Evolutionary conservation across 306 rosid genomes (phyloP), one percentile per base, ranked within the genome.

Genomic region (Fragaria vesca): DNA sequence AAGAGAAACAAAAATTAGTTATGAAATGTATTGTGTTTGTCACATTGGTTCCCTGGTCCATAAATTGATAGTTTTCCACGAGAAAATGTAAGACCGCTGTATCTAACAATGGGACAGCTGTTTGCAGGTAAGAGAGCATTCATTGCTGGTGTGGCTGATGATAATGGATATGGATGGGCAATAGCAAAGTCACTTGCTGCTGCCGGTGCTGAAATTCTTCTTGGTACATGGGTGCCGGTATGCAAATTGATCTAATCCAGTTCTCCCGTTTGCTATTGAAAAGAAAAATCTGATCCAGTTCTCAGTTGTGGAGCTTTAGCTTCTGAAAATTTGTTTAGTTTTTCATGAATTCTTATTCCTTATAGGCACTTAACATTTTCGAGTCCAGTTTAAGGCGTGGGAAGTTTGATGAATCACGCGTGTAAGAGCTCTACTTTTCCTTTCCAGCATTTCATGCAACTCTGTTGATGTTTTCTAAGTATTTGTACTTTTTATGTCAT

Each of bases 201-300:
- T 24, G 97, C 97, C 12, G 98, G 98, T 43, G 97, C 97, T 80
- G 95, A 94, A 86, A 92, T 94, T 88, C 90, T 92, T 52, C 90
- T 94, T 34, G 98, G 98, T 69, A 94, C 98, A 65, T 94, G 98
- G 98, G 98, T 94, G 75, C 98, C 98, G 50, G 98, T 94, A 85
- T 88, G 97, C 87, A 78, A 80, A 73, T 50, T 38, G 15, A 62
- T 34, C 42, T 26, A 40, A 38, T 66, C 26, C 13, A 66, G 26
- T 36, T 62, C 26, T 42, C 4, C 4, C 0, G n/a, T 62, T 58
- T 62, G 11, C 17, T 62, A 17, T 62, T 5, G 12, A 13, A 28
- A 26, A 11, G 12, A 60, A 61, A 1, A 26, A 12, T 12, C 10
- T 26, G 4, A 28, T 30, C 40, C 40, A 24, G 12, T 24, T 71